Base-by-base conservation (phyloP, 108 stramenopile genomes). In the Skeletonema menzelii region DNA sequence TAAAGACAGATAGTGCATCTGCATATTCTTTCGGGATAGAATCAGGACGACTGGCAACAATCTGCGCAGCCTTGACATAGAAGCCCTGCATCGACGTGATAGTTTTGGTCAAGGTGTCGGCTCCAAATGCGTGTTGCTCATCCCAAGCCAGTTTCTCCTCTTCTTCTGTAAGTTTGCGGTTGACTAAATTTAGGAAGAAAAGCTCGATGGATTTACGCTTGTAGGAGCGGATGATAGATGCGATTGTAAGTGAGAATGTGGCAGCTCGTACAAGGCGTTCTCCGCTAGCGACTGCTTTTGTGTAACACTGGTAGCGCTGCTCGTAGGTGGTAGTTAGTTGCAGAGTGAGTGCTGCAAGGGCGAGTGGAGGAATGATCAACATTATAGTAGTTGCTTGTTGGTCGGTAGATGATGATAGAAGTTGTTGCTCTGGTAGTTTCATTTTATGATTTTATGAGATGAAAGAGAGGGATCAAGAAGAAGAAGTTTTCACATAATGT, bases 61-160 rank as follows among this genome's bases (percentile, higher is more conserved):
- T 74, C 73, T 86, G 82, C 4, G 84, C 82, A 6, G 84, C 82
- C 56, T 86, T 86, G 27, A 83, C 82, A 57, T 85, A 86, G 69
- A 85, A 86, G 19, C 85, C 85, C 42, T 80, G 83, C 26, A 86
- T 79, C 10, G 83, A 79, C 5, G 72, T 75, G 40, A 86, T 82
- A 15, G 73, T 83, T 26, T 40, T 28, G 4, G 22, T 27, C 26
- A 85, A 44, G 35, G 15, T 44, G 20, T 22, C 40, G 63, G 40
- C 85, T 82, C 85, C 85, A 55, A 26, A 8, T 28, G 19, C 55
- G 46, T 42, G 40, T 4, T 15, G 14, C 15, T 42, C 4, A 42
- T 42, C 11, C 40, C 40, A 42, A 42, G 40, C 5, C 3, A 42
- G 40, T 15, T 42, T 42, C 40, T 42, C 15, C 15, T 42, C 40